phyloP scores from a whole-genome alignment of 1,284 basidiomycete genomes.

The Singerocomus inundabilis region DNA sequence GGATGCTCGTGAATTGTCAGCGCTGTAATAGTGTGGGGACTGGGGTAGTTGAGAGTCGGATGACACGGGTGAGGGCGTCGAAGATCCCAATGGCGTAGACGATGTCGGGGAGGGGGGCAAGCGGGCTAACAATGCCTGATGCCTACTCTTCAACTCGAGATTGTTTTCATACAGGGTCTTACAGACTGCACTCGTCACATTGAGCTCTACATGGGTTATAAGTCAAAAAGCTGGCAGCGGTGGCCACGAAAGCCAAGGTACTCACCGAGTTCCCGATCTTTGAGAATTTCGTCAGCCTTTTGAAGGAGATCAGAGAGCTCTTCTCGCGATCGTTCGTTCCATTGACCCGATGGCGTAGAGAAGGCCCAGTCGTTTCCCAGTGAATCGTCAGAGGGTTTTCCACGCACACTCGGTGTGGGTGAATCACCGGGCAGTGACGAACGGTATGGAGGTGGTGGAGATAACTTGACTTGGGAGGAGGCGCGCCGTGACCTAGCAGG shows the following conservation, averaged over 20 bases:
- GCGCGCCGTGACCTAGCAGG: slow-evolving; percentile 55
- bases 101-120: slow-evolving; percentile 44
- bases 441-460: slow-evolving; percentile 58
- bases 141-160: slow-evolving; percentile 62
- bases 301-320: slow-evolving; percentile 67
- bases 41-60: slow-evolving; percentile 35
- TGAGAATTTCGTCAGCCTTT: slow-evolving; percentile 71
- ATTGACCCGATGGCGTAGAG: slow-evolving; percentile 40
- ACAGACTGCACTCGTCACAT: slow-evolving; percentile 62
- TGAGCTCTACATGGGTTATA: slow-evolving; percentile 52
- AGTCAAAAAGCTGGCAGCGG: slow-evolving; percentile 18
- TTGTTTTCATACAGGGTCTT: slow-evolving; percentile 71
- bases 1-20: slow-evolving; percentile 21
- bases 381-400: slow-evolving; percentile 10
- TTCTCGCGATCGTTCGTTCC: slow-evolving; percentile 64
- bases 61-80: slow-evolving; percentile 29
- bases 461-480: slow-evolving; percentile 38
- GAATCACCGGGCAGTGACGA: slow-evolving; percentile 22
- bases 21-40: slow-evolving; percentile 36
- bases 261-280: slow-evolving; percentile 72
- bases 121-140: slow-evolving; percentile 62
- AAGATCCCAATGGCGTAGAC: slow-evolving; percentile 33
- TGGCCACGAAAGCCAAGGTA: neutral
- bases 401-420: slow-evolving; percentile 10
- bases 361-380: slow-evolving; percentile 12